Evolutionary conservation across 2,329 filamentous ascomycete species (phyloP).

Genomic region (Dothistroma pini): DNA sequence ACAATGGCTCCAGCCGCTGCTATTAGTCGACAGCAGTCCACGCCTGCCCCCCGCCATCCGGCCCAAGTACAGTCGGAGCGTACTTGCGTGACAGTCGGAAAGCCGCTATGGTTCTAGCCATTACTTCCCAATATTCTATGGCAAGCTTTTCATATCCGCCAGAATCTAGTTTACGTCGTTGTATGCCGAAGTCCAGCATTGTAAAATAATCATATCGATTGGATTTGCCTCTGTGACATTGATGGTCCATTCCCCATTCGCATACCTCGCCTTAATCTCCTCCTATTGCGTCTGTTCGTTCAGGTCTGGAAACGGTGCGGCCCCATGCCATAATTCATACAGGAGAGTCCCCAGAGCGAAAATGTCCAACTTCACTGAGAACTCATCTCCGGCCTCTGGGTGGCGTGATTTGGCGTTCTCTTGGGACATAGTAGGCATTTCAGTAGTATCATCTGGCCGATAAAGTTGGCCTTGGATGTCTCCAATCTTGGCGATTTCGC

Average conservation of each 20-base stretch:
- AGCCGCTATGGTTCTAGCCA: too few species aligned
- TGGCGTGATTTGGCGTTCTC: constrained; percentile 11
- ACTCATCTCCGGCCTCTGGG: constrained; percentile 8
- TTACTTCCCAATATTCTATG: too few species aligned
- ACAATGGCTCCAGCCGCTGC: too few species aligned
- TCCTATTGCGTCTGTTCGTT: neutral
- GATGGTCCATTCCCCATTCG: neutral
- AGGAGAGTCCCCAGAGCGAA: constrained; percentile 11
- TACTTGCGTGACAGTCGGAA: too few species aligned
- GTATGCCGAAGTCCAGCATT: neutral
- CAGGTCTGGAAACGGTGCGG: constrained; percentile 8
- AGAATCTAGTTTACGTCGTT: neutral
- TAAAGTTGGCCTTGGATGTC: neutral
- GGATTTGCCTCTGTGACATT: neutral
- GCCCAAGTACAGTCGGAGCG: too few species aligned
- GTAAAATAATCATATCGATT: neutral
- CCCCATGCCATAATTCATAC: constrained; percentile 10
- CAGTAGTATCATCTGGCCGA: constrained; percentile 4
- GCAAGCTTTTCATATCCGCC: neutral
- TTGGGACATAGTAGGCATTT: constrained; percentile 11
- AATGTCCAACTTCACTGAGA: constrained; percentile 7
- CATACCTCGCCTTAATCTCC: neutral
- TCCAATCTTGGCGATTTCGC: neutral
- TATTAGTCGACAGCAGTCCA: too few species aligned
- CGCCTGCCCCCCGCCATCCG: too few species aligned